Base-by-base conservation (phyloP, 257 asterid species). In the Agastache rugosa region DNA sequence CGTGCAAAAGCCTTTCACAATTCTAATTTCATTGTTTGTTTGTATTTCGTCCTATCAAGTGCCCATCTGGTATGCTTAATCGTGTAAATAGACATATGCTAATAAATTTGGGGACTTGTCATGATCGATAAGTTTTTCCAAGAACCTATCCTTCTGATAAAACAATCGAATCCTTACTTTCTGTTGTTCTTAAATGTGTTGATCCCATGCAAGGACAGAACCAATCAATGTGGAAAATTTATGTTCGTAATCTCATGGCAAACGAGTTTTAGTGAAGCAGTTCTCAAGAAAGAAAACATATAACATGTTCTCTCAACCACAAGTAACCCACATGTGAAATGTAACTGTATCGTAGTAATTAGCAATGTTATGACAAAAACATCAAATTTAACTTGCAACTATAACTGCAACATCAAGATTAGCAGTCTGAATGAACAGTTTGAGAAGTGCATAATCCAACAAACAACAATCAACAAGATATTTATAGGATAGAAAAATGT, bases 361-460 rank as follows among this genome's bases (percentile, higher is more conserved):
- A 7, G 39, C 69, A 53, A 22, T 4, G 19, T 23, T 3, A 25
- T 2, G 44, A 29, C 20, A 15, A 68, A 69, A 69, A 42, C 19
- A 35, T 19, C 37, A 45, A 56, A 19, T 22, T 56, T 31, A 44
- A 10, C 19, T 15, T 16, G 62, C n/a, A 63, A 42, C 60, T 41
- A 76, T 68, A 29, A 69, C 73, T 74, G 7, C 47, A 69, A 63
- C 39, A 15, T 65, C 71, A 41, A 71, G 71, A 69, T 31, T 25
- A 47, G 62, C 25, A 58, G 55, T 66, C 60, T 45, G 74, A 79
- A 64, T 17, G 45, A 70, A 56, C 8, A 72, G 53, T 35, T 16
- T 39, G 55, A 15, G 45, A 34, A 63, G 50, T 65, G 63, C 37
- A 56, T 8, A 11, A 35, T 45, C 23, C 53, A 51, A 72, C 72